Base-by-base conservation (phyloP, 2,329 filamentous ascomycete genomes). In the Stagonosporopsis cucurbitacearum region DNA sequence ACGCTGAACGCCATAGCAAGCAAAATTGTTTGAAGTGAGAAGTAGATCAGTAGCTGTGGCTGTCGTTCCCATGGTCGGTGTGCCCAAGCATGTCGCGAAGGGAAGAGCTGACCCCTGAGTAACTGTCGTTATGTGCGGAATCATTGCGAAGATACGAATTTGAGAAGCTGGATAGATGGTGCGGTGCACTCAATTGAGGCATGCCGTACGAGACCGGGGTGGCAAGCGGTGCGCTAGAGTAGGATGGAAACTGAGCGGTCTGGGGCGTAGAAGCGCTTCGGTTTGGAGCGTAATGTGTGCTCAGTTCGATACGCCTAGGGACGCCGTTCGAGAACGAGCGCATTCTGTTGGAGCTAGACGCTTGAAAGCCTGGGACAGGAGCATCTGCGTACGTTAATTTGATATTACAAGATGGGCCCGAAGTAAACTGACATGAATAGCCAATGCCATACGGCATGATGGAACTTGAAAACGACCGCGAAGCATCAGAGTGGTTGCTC, bases 381-480 rank as follows among this genome's bases (percentile, higher is more conserved):
- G 74, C 65, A 58, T 77, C 71, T 74, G 50, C 7, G n/a, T 2
- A 6, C 32, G 50, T 72, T 62, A 72, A 66, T 46, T 17, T 15
- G 5, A 5, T 23, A 8, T 22, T 25, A 15, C 12, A 7, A 13
- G 47, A 41, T 12, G 15, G n/a, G 17, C 9, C 12, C 20, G 19
- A 19, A 22, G 26, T 37, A 7, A 13, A 59, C 70, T 63, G 63
- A 74, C 70, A 75, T 9, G 72, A 75, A 56, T 76, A 76, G 12
- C 74, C 73, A 50, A 77, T 65, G 17, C 74, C 74, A 52, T 76
- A 76, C 1, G 74, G 73, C 65, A 76, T 70, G 59, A 76, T 70
- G 6, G 71, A 70, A 56, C 64, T 67, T 2, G 71, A 70, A 57
- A 69, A 72, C 8, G 68, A 60, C 17, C 67, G 59, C 52, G 64